These are phyloP conservation scores for Immersiporthe knoxdaviesiana DNA, from an alignment of 2,329 filamentous ascomycete species.

Conservation along the genomic window DNA sequence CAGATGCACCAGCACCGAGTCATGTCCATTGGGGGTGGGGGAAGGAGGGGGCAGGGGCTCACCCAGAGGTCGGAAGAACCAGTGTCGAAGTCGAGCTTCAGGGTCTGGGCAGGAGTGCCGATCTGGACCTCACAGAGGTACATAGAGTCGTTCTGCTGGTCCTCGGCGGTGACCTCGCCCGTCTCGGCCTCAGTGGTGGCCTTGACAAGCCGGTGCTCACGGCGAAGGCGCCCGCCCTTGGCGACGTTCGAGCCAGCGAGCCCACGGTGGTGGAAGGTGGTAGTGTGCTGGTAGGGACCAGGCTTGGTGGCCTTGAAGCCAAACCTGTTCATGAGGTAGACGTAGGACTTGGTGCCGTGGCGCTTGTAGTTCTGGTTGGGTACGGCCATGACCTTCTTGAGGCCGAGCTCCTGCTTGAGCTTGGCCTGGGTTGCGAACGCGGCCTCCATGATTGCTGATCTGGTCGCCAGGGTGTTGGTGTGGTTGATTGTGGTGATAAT, in stretches of 20 bases:
- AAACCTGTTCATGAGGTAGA: constrained; percentile 63
- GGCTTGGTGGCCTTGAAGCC: constrained; percentile 64
- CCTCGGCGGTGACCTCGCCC: constrained; percentile 61
- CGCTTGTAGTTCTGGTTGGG: constrained; percentile 63
- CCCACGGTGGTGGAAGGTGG: constrained; percentile 52
- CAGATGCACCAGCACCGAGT: not conserved
- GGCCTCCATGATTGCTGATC: constrained; percentile 39
- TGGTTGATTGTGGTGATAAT: not conserved
- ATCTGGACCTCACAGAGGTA: constrained; percentile 68
- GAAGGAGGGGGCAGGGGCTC: constrained; percentile 35
- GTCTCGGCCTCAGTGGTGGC: constrained; percentile 38
- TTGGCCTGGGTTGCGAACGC: constrained; percentile 41
- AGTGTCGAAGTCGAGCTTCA: constrained; percentile 70
- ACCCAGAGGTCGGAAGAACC: constrained; percentile 73
- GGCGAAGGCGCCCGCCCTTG: constrained; percentile 52
- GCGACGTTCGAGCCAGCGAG: constrained; percentile 48
- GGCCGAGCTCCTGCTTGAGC: constrained; percentile 40
- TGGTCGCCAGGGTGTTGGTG: constrained; percentile 18
- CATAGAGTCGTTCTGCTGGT: constrained; percentile 68
- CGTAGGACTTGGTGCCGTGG: constrained; percentile 66
- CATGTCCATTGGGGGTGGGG: too few species aligned
- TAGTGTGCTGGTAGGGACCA: constrained; percentile 62
- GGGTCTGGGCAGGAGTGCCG: constrained; percentile 65
- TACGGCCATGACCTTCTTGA: constrained; percentile 54
- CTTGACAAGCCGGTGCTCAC: constrained; percentile 53